A percentile compares a stretch with the other conserved stretches of the same genome.
phyloP scores from a whole-genome alignment of 495 filamentous ascomycete genomes.

The Hypoxylon subgilvum region DNA sequence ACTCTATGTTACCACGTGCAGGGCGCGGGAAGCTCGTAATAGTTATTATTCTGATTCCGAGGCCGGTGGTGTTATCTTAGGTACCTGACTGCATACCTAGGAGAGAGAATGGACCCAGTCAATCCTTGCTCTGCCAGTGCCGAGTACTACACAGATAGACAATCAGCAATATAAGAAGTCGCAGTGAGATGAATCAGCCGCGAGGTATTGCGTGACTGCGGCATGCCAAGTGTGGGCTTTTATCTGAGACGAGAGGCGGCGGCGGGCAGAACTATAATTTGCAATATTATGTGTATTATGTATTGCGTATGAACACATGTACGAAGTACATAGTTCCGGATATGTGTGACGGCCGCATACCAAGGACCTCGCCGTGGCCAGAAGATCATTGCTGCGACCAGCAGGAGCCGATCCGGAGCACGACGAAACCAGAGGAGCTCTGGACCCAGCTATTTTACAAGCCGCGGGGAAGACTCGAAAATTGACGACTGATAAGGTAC shows the following conservation, averaged over 20 bases:
- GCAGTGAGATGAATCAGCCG: constrained; percentile 17
- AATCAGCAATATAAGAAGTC: not conserved
- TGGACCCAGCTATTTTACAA: not conserved
- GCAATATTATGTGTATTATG: not conserved
- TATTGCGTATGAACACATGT: no score
- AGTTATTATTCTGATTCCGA: not conserved
- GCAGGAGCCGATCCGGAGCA: constrained; percentile 20
- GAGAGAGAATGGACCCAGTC: not conserved
- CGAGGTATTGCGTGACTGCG: not conserved
- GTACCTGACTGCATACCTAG: no score
- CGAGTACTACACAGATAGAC: not conserved
- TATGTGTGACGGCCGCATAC: constrained; percentile 7
- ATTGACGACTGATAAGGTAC: constrained; percentile 4
- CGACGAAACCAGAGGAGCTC: no score
- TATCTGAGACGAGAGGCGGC: constrained; percentile 5
- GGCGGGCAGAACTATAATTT: not conserved
- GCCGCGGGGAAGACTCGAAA: not conserved
- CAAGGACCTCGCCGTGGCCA: constrained; percentile 4
- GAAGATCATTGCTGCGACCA: constrained; percentile 26
- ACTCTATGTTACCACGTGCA: not conserved
- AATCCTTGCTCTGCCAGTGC: not conserved
- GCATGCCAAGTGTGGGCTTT: constrained; percentile 5
- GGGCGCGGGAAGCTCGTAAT: not conserved
- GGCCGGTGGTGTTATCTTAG: constrained; percentile 12
- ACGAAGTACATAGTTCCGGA: no score